phyloP scores from a whole-genome alignment of 768 basidiomycete species.

The Boletus edulis region DNA sequence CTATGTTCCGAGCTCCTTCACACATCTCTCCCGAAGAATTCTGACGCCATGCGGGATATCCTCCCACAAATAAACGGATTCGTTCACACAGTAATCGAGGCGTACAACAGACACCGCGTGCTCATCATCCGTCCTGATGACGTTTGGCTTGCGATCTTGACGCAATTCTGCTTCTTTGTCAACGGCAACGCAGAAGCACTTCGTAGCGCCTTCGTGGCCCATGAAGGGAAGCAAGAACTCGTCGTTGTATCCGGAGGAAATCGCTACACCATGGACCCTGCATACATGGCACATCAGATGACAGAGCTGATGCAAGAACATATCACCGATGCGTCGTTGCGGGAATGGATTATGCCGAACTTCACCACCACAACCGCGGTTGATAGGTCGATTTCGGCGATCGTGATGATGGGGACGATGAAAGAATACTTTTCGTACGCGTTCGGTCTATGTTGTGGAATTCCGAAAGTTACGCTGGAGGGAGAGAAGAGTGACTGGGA shows the following conservation, averaged over 20 bases:
- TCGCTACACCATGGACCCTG: conserved; percentile 28
- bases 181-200: conserved; percentile 33
- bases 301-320: conserved; percentile 1
- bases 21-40: background rate
- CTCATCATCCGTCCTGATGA: conserved; percentile 46
- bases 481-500: conserved; percentile 32
- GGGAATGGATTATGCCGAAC: background rate
- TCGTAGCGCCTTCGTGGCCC: conserved; percentile 18
- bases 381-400: conserved; percentile 33
- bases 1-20: background rate
- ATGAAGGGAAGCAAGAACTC: conserved; percentile 23
- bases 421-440: conserved; percentile 33
- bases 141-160: conserved; percentile 34
- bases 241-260: conserved; percentile 4
- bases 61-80: conserved; percentile 27
- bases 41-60: conserved; percentile 3
- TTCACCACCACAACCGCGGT: conserved; percentile 34
- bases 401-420: conserved; percentile 33
- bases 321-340: conserved; percentile 21
- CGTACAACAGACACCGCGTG: conserved; percentile 26
- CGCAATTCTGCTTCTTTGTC: conserved; percentile 36
- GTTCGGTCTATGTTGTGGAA: background rate
- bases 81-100: conserved; percentile 22
- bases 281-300: conserved; percentile 7
- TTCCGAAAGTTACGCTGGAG: background rate